Evolutionary conservation across 2,329 filamentous ascomycete species (phyloP), one percentile per base, ranked within the genome.

Genomic region (Cladophialophora chaetospira): DNA sequence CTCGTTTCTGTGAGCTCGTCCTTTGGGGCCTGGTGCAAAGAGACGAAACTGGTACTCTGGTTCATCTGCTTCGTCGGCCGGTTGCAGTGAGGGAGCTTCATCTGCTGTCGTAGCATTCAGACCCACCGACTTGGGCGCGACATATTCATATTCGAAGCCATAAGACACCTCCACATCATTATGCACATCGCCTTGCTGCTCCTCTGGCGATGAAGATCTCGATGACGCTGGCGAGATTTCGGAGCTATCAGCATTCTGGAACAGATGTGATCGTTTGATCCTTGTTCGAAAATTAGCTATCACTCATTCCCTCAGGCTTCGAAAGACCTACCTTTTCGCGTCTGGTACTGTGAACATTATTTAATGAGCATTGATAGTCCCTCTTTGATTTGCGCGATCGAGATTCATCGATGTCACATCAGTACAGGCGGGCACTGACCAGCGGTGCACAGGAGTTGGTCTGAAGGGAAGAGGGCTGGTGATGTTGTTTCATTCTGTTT

Each of bases 131-230:
- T 42, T 6, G n/a, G 52, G 55, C 5, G 60, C 28, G 25, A 65
- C 55, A 47, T 64, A 62, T 19, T 65, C 63, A 45, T 65, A 65
- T 21, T 63, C 55, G 51, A 65, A 65, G 21, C 63, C 61, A 40
- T 65, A 65, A 13, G 55, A 40, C 13, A 47, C 3, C 9, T 28
- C 26, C 6, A 50, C 9, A 36, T n/a, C n/a, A 38, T 55, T 15
- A 25, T 35, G 29, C 6, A 11, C 48, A 29, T 38, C 40, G 4
- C 38, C 28, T 10, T 5, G 0, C 15, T 25, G 19, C 13, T 19
- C 35, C 10, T 10, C n/a, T 21, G 51, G 54, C 13, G 55, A 56
- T 5, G 21, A 2, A 19, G 59, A 54, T 42, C 51, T 48, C 9
- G 46, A 55, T 26, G 47, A 53, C 9, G 36, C n/a, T 11, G 26